These are phyloP conservation scores for Microcyclospora tardicrescens DNA, from an alignment of 2,329 filamentous ascomycete species.

Conservation along the genomic window DNA sequence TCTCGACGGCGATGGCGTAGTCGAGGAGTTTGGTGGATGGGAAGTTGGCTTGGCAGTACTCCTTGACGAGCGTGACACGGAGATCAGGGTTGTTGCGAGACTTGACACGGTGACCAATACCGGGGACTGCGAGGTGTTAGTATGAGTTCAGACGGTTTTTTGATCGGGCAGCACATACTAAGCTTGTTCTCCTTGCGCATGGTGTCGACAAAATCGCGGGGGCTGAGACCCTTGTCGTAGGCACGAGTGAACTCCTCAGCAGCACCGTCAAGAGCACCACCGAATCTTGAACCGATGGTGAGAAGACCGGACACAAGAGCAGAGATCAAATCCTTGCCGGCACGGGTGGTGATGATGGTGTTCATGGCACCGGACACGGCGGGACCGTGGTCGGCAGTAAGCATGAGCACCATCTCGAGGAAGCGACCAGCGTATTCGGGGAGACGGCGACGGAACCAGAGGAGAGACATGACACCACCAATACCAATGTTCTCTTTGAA, in stretches of 20 bases:
- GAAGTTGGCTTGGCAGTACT: conserved; percentile 97
- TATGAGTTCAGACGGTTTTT: conserved; percentile 1
- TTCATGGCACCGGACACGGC: conserved; percentile 99
- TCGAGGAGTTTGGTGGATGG: conserved; percentile 96
- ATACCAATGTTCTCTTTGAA: conserved; percentile 99
- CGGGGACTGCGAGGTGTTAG: conserved; percentile 52
- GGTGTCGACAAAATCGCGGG: conserved; percentile 95
- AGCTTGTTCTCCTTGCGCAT: conserved; percentile 99
- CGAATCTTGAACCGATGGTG: conserved; percentile 95
- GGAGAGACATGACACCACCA: conserved; percentile 97
- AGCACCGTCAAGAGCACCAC: conserved; percentile 93
- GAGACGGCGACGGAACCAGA: conserved; percentile 98
- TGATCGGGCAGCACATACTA: conserved; percentile 39
- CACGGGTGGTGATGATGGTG: conserved; percentile 99
- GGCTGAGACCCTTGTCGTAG: conserved; percentile 94
- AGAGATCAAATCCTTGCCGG: conserved; percentile 95
- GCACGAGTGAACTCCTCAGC: conserved; percentile 98
- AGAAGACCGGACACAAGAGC: conserved; percentile 91
- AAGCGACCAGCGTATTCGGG: conserved; percentile 96
- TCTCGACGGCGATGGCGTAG: conserved; percentile 95
- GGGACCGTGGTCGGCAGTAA: conserved; percentile 97
- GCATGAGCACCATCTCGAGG: conserved; percentile 99
- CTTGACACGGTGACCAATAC: conserved; percentile 99
- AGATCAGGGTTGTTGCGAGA: conserved; percentile 99
- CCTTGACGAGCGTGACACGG: conserved; percentile 97